Base-by-base conservation (phyloP, 2,329 filamentous ascomycete species). In the Rutstroemia sp. region DNA sequence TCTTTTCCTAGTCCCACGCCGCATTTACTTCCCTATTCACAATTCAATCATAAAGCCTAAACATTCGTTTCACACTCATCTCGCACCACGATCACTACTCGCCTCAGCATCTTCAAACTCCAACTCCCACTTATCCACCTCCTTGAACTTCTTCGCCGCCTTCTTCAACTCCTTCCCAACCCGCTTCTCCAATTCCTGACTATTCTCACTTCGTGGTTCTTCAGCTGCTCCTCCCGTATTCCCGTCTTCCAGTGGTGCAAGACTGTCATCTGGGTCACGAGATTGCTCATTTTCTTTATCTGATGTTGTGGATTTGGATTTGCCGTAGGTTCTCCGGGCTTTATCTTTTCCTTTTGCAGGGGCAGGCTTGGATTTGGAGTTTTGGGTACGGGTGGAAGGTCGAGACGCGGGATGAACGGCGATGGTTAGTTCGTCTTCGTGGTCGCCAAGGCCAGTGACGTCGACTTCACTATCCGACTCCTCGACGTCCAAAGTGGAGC, bases 111-210 rank as follows among this genome's bases (percentile, higher is more conserved):
- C 82, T 72, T 88, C 85, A 69, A 81, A 88, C 51, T 83, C 81
- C 59, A 88, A 71, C 71, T 85, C 77, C 83, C 83, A 88, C 70
- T 78, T 74, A 68, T 88, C 85, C 42, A 88, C 85, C 70, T 87
- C 84, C 68, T 80, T 77, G 64, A 88, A 88, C 70, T 87, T 87
- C 67, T 74, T 77, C 9, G 75, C 75, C 42, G 82, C 80, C 50
- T 76, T 73, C 70, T 80, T 80, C 59, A 88, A 72, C 73, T 70
- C 67, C 49, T 65, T 65, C 6, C 77, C 72, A 49, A 77, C 67
- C 6, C 72, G 68, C 49, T 69, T 69, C 56, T 72, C 67, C 65
- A 73, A 41, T 62, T 70, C 63, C 65, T 71, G 65, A 62, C 72
- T 71, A 65, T 69, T 69, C 60, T 71, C 71, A 37, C 38, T 38